Evolutionary conservation across 495 filamentous ascomycete genomes (phyloP).

Genomic region (Penicillium soppii): DNA sequence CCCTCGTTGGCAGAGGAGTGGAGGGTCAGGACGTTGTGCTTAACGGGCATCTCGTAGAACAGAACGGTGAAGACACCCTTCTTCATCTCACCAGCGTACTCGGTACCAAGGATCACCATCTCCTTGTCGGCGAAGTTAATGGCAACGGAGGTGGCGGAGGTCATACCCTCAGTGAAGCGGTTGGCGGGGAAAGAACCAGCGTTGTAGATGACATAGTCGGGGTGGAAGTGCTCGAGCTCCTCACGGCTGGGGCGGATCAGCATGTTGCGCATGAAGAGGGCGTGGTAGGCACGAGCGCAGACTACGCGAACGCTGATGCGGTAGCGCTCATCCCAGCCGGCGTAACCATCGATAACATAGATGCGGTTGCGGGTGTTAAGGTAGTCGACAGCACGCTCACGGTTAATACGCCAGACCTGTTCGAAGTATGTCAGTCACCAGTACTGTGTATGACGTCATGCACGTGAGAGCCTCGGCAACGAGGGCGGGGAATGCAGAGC

Average conservation of each 20-base stretch:
- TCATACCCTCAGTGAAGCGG: constrained; percentile 97
- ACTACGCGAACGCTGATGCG: constrained; percentile 96
- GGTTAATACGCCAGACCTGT: constrained; percentile 99
- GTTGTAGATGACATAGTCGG: constrained; percentile 99
- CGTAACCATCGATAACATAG: constrained; percentile 96
- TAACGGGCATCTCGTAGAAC: constrained; percentile 99
- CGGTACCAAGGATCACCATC: constrained; percentile 98
- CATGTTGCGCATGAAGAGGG: constrained; percentile 99
- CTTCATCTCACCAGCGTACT: constrained; percentile 99
- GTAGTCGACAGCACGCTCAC: constrained; percentile 97
- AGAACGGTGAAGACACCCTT: constrained; percentile 99
- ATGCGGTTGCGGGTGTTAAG: constrained; percentile 98
- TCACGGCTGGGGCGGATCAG: constrained; percentile 88
- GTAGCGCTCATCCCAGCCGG: constrained; percentile 98
- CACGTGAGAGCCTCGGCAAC: constrained; percentile 25
- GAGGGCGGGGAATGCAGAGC: constrained; percentile 15
- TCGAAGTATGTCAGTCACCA: constrained; percentile 15
- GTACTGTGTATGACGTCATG: constrained; percentile 36
- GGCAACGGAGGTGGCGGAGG: constrained; percentile 83
- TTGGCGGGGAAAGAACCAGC: constrained; percentile 98
- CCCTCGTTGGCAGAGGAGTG: constrained; percentile 95
- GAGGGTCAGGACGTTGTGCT: constrained; percentile 97
- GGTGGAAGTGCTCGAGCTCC: constrained; percentile 95
- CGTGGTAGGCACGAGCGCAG: constrained; percentile 98
- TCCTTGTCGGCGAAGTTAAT: constrained; percentile 90